Base-by-base conservation (phyloP, 805 yeast genomes). In the Lipomyces yamadae region DNA sequence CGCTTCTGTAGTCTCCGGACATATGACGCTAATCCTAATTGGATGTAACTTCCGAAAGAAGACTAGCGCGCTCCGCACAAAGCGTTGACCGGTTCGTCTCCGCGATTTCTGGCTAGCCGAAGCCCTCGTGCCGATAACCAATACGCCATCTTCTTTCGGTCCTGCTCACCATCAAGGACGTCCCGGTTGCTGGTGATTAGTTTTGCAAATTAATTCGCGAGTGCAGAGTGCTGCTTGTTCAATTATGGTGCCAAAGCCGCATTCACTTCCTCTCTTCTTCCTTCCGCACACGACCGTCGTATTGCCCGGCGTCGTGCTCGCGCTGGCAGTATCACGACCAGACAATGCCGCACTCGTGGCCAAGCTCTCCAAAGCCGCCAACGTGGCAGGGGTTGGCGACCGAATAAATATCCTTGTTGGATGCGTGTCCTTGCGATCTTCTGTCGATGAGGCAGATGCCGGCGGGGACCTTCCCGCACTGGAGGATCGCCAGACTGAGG, bases 271-370 rank as follows among this genome's bases (percentile, higher is more conserved):
- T 29, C 66, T 67, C 8, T 64, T 64, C 54, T 24, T 64, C 33
- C 63, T 64, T 8, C 70, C 70, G 55, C 58, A 34, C 24, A 42
- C 63, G 30, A 56, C 70, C 18, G 70, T 61, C 37, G 56, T 67
- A 29, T 37, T 64, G 15, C 70, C 70, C 7, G 61, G 63, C 33
- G 66, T 67, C 24, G 56, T 64, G 42, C 56, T 67, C 34, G 56
- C 67, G 5, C 56, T 63, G 15, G 37, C 32, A 39, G 57, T 67
- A 18, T 24, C 66, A 24, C 52, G 65, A 3, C 63, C 56, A 11
- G 70, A 67, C 33, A 64, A 67, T 57, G 60, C 64, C 24, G 62
- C 61, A 15, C 57, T 67, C 34, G 55, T 58, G 18, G 37, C 61
- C 8, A 30, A 42, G 29, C 37, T 58, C 37, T 48, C 45, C 61